Conservation (phyloP, 2,329 filamentous ascomycete genomes). For the Chaetomium olivaceum region DNA sequence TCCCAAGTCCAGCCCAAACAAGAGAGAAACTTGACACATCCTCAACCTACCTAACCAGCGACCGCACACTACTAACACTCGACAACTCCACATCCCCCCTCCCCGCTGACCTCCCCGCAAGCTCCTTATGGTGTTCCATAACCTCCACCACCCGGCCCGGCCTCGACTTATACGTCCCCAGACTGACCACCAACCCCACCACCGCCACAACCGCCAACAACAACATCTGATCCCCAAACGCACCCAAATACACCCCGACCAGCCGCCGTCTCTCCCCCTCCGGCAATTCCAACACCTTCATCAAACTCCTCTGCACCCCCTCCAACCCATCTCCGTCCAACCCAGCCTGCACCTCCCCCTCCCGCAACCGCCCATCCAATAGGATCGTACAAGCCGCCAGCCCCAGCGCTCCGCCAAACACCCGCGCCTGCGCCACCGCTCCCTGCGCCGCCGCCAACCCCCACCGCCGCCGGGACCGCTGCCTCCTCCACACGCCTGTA, state of each 20-base stretch:
- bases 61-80: slow-evolving; percentile 30
- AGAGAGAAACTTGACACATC: background rate
- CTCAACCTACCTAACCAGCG: slow-evolving; percentile 23
- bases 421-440: slow-evolving; percentile 59
- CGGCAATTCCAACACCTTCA: slow-evolving; percentile 19
- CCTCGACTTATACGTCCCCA: slow-evolving; percentile 25
- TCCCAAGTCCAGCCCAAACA: background rate
- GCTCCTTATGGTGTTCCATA: slow-evolving; percentile 30
- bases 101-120: background rate
- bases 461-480: slow-evolving; percentile 24
- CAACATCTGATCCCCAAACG: slow-evolving; percentile 30
- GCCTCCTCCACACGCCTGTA: slow-evolving; percentile 45
- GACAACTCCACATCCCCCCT: slow-evolving; percentile 27
- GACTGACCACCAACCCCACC: slow-evolving; percentile 23
- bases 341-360: background rate
- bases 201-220: slow-evolving; percentile 25
- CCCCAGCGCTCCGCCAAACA: slow-evolving; percentile 61
- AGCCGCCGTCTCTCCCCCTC: slow-evolving; percentile 17
- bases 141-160: slow-evolving; percentile 25
- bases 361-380: slow-evolving; percentile 49
- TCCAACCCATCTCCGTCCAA: slow-evolving; percentile 16
- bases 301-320: slow-evolving; percentile 26
- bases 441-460: slow-evolving; percentile 61
- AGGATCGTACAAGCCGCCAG: slow-evolving; percentile 61
- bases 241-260: slow-evolving; percentile 26